A percentile compares a stretch with the other conserved stretches of the same genome.
These are phyloP conservation scores for Peltaster fructicola DNA, from an alignment of 2,329 filamentous ascomycete species.

Conservation along the genomic window DNA sequence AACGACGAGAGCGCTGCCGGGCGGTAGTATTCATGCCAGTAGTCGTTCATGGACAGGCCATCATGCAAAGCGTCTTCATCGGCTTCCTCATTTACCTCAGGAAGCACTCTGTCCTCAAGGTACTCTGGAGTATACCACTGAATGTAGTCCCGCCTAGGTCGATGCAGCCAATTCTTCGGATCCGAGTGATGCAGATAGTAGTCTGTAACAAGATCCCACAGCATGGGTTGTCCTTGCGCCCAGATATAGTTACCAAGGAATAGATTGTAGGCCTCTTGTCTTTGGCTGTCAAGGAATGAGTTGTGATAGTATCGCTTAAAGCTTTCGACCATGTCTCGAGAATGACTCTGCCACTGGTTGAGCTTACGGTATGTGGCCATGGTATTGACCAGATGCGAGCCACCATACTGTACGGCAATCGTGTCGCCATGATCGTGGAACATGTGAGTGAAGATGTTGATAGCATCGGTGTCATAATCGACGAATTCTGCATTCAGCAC, in stretches of 20 bases:
- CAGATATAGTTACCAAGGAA: slow-evolving; percentile 96
- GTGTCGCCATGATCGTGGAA: slow-evolving; percentile 92
- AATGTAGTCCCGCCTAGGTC: slow-evolving; percentile 53
- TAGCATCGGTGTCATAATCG: slow-evolving; percentile 86
- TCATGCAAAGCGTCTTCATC: slow-evolving; percentile 8
- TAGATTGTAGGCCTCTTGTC: slow-evolving; percentile 93
- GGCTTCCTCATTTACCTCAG: slow-evolving; percentile 23
- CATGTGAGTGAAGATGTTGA: slow-evolving; percentile 96
- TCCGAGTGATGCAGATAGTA: slow-evolving; percentile 90
- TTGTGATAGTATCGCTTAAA: slow-evolving; percentile 99
- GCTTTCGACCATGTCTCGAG: slow-evolving; percentile 95
- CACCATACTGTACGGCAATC: slow-evolving; percentile 93
- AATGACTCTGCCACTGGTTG: slow-evolving; percentile 96
- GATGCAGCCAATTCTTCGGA: slow-evolving; percentile 54
- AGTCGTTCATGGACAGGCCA: slow-evolving; percentile 63
- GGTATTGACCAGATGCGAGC: slow-evolving; percentile 93
- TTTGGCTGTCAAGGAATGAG: slow-evolving; percentile 90
- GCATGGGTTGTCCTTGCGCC: slow-evolving; percentile 70
- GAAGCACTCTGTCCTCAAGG: slow-evolving; percentile 45
- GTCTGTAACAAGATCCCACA: slow-evolving; percentile 90
- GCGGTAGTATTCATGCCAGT: slow-evolving; percentile 94
- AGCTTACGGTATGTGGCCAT: slow-evolving; percentile 99
- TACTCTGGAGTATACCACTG: slow-evolving; percentile 68
- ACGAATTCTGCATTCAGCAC: slow-evolving; percentile 64
- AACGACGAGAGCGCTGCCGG: slow-evolving; percentile 77